These are phyloP conservation scores for Solanum pinnatisectum DNA, from an alignment of 257 asterid genomes.

Conservation along the genomic window DNA sequence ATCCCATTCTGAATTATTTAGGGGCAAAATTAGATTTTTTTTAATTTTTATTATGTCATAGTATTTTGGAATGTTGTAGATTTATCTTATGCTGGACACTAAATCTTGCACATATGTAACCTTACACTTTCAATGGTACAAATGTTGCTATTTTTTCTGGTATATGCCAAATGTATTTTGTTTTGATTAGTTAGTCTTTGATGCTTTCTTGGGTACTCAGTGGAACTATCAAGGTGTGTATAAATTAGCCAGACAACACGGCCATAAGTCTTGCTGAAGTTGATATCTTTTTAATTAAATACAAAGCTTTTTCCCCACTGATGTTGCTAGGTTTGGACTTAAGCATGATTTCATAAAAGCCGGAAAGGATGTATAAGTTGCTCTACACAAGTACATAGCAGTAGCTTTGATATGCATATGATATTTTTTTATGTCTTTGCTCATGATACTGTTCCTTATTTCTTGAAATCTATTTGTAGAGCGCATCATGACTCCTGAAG, in stretches of 20 bases:
- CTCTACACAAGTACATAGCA: background rate
- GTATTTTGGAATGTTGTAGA: background rate
- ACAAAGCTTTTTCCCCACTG: background rate
- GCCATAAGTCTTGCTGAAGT: background rate
- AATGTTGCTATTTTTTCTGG: background rate
- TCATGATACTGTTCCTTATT: background rate
- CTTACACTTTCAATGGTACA: background rate
- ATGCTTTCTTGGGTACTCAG: background rate
- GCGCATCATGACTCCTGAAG: constrained; percentile 63
- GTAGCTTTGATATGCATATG: background rate
- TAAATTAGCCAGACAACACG: background rate
- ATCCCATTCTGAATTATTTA: background rate
- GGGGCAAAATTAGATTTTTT: background rate
- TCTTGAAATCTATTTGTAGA: constrained; percentile 30
- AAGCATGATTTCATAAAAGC: background rate
- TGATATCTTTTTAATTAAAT: background rate
- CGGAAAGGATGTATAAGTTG: background rate
- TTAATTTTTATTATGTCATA: background rate
- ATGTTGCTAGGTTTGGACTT: background rate
- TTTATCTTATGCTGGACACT: background rate
- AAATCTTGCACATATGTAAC: background rate
- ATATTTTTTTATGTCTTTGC: background rate
- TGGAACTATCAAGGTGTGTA: background rate
- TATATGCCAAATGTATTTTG: background rate
- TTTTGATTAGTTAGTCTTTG: background rate